Evolutionary conservation across 139 green algal genomes (phyloP), one percentile per base, ranked within the genome.

Genomic region (Chlamydomonas eustigma): DNA sequence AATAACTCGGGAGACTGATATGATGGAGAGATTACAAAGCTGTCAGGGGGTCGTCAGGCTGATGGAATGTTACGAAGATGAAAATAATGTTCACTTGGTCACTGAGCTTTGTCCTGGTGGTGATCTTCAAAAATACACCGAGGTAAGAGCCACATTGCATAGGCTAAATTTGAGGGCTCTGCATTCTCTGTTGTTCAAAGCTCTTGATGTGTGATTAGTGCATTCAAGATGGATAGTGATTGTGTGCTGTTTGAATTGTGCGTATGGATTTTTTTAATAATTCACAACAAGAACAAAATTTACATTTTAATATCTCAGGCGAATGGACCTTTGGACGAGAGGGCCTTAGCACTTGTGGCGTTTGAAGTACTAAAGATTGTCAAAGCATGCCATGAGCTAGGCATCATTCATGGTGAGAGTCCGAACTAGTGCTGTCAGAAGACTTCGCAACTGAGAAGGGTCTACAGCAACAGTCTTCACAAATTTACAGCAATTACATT

Each of bases 91-190:
- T 1, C 73, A 78, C 44, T 31, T 90, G 1, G 82, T 90, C 6
- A 90, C 80, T 0, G 82, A 87, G 39, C 65, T 84, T 2, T 90
- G 85, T 63, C 24, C 39, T 6, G 85, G 85, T 2, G 85, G 85
- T 0, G 85, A 90, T 76, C 64, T 90, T n/a, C 85, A 90, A 78
- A 74, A 86, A 18, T 85, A 84, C n/a, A 67, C 37, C 0, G 85
- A 89, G n/a, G 84, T 89, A 58, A 51, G 82, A 58, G 44, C 12
- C 44, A 58, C 44, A n/a, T n/a, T n/a, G n/a, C n/a, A n/a, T n/a
- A n/a, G n/a, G n/a, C n/a, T n/a, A n/a, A n/a, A n/a, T n/a, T n/a
- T n/a, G n/a, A n/a, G n/a, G n/a, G n/a, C n/a, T n/a, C n/a, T n/a
- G n/a, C n/a, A n/a, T n/a, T n/a, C n/a, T n/a, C n/a, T n/a, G n/a